A percentile compares a stretch with the other conserved stretches of the same genome.
These are phyloP conservation scores for Rhizopus delemar DNA, from an alignment of 371 early-diverging fungal species.

Conservation along the genomic window DNA sequence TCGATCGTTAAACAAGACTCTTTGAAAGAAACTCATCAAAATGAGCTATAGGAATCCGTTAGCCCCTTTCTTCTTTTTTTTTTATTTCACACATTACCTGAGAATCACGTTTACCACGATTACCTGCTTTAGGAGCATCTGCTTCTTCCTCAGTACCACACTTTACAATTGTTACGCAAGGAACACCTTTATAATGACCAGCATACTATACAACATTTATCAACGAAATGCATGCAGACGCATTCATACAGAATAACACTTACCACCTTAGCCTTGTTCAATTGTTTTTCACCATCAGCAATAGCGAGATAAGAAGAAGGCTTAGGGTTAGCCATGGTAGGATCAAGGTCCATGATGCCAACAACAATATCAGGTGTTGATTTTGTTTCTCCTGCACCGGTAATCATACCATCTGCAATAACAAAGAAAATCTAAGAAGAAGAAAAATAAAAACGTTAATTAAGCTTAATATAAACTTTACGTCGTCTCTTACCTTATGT, in stretches of 20 bases:
- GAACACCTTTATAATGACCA: conserved; percentile 87
- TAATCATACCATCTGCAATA: conserved; percentile 52
- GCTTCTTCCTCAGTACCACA: conserved; percentile 34
- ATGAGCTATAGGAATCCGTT: conserved; percentile 39
- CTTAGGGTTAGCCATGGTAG: conserved; percentile 57
- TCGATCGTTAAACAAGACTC: conserved; percentile 90
- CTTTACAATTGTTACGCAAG: conserved; percentile 76
- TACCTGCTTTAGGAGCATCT: conserved; percentile 75
- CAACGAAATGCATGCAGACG: neutral
- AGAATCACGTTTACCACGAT: conserved; percentile 99
- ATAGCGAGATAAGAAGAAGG: conserved; percentile 85
- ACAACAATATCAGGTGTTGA: conserved; percentile 71
- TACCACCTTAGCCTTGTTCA: conserved; percentile 90
- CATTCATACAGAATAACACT: conserved; percentile 14
- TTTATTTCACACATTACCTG: conserved; percentile 62
- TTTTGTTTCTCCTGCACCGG: conserved; percentile 32
- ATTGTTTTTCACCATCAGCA: conserved; percentile 87
- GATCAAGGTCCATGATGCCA: conserved; percentile 62
- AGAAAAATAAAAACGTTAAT: neutral
- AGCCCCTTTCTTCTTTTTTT: neutral
- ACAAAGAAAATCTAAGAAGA: conserved; percentile 37
- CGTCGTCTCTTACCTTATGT: conserved; percentile 42
- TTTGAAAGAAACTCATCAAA: conserved; percentile 94
- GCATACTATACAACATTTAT: conserved; percentile 56
- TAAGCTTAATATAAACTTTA: neutral